phyloP scores from a whole-genome alignment of 2,329 filamentous ascomycete species.

The Tothia fuscella region DNA sequence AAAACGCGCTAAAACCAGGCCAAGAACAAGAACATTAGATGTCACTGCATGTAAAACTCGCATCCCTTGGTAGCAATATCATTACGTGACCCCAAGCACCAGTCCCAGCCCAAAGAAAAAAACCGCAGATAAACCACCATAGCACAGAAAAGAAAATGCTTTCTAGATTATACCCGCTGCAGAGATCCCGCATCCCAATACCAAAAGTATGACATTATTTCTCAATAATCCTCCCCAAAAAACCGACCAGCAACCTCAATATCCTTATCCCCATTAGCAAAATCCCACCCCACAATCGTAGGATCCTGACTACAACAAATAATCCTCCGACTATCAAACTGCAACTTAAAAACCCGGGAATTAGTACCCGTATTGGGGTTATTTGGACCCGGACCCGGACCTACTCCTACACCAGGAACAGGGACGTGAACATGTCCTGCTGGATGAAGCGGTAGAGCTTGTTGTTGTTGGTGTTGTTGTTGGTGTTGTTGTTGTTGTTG shows the following conservation, averaged over 20 bases:
- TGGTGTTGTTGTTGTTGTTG: conserved; percentile 20
- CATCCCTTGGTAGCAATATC: no score
- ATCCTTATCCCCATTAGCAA: conserved; percentile 74
- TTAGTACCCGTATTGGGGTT: conserved; percentile 22
- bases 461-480: conserved; percentile 29
- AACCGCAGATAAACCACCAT: no score
- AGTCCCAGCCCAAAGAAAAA: no score
- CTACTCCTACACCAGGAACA: conserved; percentile 2
- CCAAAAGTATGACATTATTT: no score
- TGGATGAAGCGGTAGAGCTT: conserved; percentile 8
- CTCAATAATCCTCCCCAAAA: conserved; percentile 42
- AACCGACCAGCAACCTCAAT: conserved; percentile 68
- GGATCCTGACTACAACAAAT: conserved; percentile 89
- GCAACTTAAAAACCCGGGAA: conserved; percentile 81
- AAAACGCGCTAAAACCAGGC: no score
- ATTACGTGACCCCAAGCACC: no score
- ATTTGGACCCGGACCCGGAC: neutral
- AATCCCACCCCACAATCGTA: conserved; percentile 94
- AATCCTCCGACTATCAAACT: conserved; percentile 87
- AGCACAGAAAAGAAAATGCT: no score
- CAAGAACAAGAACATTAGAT: no score
- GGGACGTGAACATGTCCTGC: neutral
- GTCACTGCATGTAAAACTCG: no score
- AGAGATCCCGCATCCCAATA: no score
- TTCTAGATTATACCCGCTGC: no score